These are phyloP conservation scores for Phytophthora melonis DNA, from an alignment of 352 stramenopile species.

Conservation along the genomic window DNA sequence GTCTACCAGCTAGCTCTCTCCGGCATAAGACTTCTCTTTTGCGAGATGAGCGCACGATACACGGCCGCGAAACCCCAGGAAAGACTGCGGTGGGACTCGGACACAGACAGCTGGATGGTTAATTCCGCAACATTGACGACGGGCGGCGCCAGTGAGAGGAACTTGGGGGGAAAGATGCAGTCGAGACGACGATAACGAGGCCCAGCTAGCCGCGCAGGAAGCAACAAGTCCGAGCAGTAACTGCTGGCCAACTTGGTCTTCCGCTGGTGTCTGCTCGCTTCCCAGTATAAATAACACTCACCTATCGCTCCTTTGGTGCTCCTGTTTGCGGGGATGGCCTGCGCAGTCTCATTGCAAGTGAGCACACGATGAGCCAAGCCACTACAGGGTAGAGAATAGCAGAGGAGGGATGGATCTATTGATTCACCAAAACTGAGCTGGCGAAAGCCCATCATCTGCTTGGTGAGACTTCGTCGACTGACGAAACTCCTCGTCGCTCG, in stretches of 20 bases:
- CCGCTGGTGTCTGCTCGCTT: not conserved
- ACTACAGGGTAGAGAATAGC: constrained; percentile 10
- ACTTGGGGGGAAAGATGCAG: constrained; percentile 2
- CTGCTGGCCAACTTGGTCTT: constrained; percentile 33
- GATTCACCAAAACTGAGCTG: constrained; percentile 34
- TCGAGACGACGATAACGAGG: constrained; percentile 20
- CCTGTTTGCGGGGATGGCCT: constrained; percentile 1
- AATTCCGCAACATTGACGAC: constrained; percentile 44
- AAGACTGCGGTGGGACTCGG: constrained; percentile 20
- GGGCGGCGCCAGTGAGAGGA: constrained; percentile 26
- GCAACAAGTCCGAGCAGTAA: constrained; percentile 37
- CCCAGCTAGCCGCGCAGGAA: not conserved
- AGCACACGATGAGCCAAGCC: constrained; percentile 4
- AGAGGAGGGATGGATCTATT: constrained; percentile 31
- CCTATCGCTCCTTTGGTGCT: not conserved
- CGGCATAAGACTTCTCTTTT: constrained; percentile 26
- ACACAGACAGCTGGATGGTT: constrained; percentile 22
- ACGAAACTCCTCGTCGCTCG: not conserved
- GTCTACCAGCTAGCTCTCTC: constrained; percentile 5
- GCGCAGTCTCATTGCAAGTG: constrained; percentile 21
- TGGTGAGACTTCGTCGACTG: constrained; percentile 6
- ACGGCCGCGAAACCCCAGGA: constrained; percentile 4
- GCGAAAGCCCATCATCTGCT: constrained; percentile 11
- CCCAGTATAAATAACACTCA: constrained; percentile 29
- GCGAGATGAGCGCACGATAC: not conserved